Base-by-base conservation (phyloP, 2,329 filamentous ascomycete genomes). In the Canariomyces notabilis region DNA sequence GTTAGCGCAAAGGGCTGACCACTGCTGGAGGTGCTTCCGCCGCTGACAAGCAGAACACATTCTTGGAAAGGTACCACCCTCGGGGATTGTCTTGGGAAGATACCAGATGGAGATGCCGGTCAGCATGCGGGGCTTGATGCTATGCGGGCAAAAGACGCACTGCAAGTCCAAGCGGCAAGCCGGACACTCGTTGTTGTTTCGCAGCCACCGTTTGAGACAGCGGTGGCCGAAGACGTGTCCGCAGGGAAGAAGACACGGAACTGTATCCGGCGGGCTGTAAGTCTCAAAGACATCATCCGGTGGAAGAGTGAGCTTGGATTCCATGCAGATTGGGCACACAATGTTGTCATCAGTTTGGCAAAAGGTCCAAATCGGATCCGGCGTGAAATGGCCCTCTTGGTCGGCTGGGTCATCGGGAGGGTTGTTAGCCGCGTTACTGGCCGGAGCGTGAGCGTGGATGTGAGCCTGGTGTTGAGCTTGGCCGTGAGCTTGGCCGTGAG, bases 291-390 rank as follows among this genome's bases (percentile, higher is more conserved):
- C 34, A 18, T 21, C 4, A 7, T 37, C n/a, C 16, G 14, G 3
- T 12, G 39, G 39, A 9, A 48, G 29, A 15, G 11, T 19, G 3
- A 44, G 46, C 2, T 19, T 15, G 12, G 46, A 36, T 1, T 48
- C 29, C 14, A 11, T 36, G 46, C 46, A 48, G 40, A 48, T 48
- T 6, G 11, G 14, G 16, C 46, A 48, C 12, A 5, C 2, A 19
- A 44, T 7, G 16, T 11, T 15, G 6, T 2, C 19, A 8, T 22
- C 26, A 5, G 21, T 12, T 20, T 33, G 42, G 15, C 32, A 15
- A 29, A 47, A 42, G 34, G 33, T 42, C 38, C 20, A 34, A 11
- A 12, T 38, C 6, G 44, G 44, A 35, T 47, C 44, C 11, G 44
- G 39, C n/a, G 18, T 9, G 21, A 26, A 42, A 29, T 29, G 38